Evolutionary conservation across 2,329 filamentous ascomycete genomes (phyloP).

Genomic region (Claviceps sp.): DNA sequence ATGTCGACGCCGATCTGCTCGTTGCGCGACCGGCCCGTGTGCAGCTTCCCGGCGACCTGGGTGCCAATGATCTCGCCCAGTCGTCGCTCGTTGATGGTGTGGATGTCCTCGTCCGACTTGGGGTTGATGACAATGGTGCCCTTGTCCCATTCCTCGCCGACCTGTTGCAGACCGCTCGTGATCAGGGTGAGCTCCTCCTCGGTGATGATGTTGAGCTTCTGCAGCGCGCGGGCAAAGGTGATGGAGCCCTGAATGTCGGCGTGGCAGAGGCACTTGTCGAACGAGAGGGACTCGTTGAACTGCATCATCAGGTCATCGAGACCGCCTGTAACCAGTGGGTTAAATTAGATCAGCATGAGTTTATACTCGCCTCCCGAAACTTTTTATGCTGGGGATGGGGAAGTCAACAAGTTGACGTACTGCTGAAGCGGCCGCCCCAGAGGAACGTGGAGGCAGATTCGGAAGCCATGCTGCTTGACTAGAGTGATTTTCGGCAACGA

Average conservation of each 20-base stretch:
- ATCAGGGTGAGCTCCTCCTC: not conserved
- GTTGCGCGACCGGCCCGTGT: conserved; percentile 57
- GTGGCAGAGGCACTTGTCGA: conserved; percentile 50
- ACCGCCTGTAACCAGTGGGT: not conserved
- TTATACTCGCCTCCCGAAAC: not conserved
- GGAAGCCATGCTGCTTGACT: not conserved
- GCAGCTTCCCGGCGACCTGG: conserved; percentile 36
- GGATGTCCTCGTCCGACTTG: conserved; percentile 22
- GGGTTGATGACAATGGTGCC: conserved; percentile 14
- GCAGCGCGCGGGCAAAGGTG: conserved; percentile 52
- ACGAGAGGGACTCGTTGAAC: conserved; percentile 56
- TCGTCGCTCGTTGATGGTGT: conserved; percentile 42
- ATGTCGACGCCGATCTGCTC: conserved; percentile 64
- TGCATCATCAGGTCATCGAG: conserved; percentile 11
- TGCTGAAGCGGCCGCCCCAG: conserved; percentile 2
- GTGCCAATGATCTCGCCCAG: conserved; percentile 55
- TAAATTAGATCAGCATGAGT: not conserved
- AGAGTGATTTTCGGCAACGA: not conserved
- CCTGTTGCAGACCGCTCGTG: not conserved
- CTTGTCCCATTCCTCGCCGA: conserved; percentile 13
- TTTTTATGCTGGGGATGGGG: not conserved
- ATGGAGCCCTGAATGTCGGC: conserved; percentile 53
- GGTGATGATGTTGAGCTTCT: conserved; percentile 47
- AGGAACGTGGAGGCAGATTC: conserved; percentile 1
- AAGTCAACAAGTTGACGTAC: not conserved